Percentiles rank a stretch among this genome's conserved stretches.
Evolutionary conservation across 2,329 filamentous ascomycete genomes (phyloP).

Genomic region (Ophiostoma tasmaniense): DNA sequence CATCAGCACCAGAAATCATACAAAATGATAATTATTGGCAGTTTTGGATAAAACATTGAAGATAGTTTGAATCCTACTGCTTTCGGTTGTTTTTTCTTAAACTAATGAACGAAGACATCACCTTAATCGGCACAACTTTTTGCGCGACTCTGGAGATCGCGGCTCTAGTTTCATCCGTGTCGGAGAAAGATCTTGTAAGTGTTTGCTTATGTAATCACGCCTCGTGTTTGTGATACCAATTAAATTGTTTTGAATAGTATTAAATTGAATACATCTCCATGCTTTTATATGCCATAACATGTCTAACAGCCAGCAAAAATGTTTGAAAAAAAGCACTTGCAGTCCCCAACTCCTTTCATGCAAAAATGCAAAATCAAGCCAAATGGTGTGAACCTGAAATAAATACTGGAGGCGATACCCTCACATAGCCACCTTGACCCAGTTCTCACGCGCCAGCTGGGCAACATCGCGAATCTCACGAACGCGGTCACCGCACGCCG

Average conservation of each 20-base stretch:
- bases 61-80: too few species aligned
- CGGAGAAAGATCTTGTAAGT: neutral
- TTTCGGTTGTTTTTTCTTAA: too few species aligned
- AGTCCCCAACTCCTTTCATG: neutral
- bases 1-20: neutral
- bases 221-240: neutral
- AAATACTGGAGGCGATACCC: conserved; percentile 19
- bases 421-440: conserved; percentile 32
- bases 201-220: neutral
- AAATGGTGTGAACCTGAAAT: neutral
- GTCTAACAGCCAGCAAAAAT: neutral
- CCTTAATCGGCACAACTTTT: neutral
- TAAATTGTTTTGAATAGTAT: neutral
- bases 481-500: conserved; percentile 45
- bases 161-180: neutral
- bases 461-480: conserved; percentile 45
- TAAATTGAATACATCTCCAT: neutral
- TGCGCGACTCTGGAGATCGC: neutral
- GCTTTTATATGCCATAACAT: neutral
- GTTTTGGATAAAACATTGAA: too few species aligned
- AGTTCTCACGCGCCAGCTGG: conserved; percentile 40
- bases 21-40: too few species aligned
- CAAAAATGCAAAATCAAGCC: neutral
- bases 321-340: neutral
- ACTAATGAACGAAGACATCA: neutral